Conservation (phyloP, 2,329 filamentous ascomycete species). For the Endoconidiophora polonica region DNA sequence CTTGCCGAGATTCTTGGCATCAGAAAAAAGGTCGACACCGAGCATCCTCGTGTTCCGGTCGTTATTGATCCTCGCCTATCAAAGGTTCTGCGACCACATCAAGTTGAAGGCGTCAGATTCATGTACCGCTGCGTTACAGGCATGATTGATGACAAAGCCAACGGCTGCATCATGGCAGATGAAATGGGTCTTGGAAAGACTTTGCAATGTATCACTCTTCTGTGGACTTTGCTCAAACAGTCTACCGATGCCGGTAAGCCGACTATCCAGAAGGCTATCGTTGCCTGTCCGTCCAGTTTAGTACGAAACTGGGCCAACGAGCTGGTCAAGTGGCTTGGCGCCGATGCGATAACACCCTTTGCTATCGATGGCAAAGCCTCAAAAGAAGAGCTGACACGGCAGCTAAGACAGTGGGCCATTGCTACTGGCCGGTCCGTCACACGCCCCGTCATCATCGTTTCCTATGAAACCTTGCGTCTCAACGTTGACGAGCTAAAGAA, state of each 20-base stretch:
- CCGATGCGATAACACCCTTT: constrained; percentile 80
- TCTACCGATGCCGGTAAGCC: constrained; percentile 86
- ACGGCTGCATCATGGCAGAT: constrained; percentile 98
- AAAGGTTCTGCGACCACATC: constrained; percentile 87
- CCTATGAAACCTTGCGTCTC: constrained; percentile 84
- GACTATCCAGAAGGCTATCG: constrained; percentile 91
- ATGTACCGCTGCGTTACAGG: constrained; percentile 89
- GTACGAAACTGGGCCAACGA: constrained; percentile 98
- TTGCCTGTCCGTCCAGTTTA: constrained; percentile 89
- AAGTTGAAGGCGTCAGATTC: constrained; percentile 95
- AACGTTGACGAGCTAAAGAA: constrained; percentile 83
- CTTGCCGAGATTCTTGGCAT: constrained; percentile 87
- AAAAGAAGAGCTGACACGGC: constrained; percentile 79
- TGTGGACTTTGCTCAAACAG: constrained; percentile 95
- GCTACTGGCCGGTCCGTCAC: constrained; percentile 78
- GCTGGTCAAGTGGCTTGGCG: constrained; percentile 86
- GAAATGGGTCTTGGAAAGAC: constrained; percentile 98
- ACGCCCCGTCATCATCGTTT: constrained; percentile 88
- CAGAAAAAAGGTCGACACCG: constrained; percentile 69
- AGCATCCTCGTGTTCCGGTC: constrained; percentile 80
- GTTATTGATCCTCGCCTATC: constrained; percentile 84
- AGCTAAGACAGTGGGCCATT: constrained; percentile 90
- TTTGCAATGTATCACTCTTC: constrained; percentile 83
- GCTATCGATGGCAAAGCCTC: constrained; percentile 92
- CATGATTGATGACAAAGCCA: constrained; percentile 82